These are phyloP conservation scores for Exophiala dermatitidis DNA, from an alignment of 2,329 filamentous ascomycete genomes.

Conservation along the genomic window DNA sequence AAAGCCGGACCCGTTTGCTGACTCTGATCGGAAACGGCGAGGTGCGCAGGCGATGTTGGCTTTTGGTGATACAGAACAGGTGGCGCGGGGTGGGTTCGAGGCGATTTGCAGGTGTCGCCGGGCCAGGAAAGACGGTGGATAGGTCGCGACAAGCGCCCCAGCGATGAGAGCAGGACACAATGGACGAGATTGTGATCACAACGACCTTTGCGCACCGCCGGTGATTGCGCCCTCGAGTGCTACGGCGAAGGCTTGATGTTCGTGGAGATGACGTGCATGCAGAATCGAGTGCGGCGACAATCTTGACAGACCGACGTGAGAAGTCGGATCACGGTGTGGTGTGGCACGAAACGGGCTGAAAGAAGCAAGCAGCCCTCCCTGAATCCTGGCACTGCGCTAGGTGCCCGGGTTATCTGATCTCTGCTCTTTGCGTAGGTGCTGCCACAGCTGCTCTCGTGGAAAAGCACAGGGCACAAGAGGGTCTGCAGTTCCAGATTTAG, in stretches of 20 bases:
- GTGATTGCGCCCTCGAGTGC: slow-evolving; percentile 2
- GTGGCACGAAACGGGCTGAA: not conserved
- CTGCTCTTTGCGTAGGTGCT: not conserved
- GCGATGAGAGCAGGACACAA: slow-evolving; percentile 6
- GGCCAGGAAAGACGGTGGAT: not conserved
- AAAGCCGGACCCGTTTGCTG: slow-evolving; percentile 9
- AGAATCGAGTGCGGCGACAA: slow-evolving; percentile 10
- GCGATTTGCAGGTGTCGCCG: slow-evolving; percentile 2
- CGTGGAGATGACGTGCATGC: slow-evolving; percentile 15
- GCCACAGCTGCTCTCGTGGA: not conserved
- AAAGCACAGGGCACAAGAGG: not conserved
- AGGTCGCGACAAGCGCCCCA: slow-evolving; percentile 11
- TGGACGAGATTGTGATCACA: not conserved
- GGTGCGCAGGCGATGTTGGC: slow-evolving; percentile 9
- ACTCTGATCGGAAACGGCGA: slow-evolving; percentile 5
- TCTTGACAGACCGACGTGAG: slow-evolving; percentile 6
- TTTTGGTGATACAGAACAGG: slow-evolving; percentile 18
- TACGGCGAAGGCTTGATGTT: slow-evolving; percentile 1
- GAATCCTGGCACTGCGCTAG: not conserved
- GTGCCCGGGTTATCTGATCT: not conserved
- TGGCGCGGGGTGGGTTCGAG: slow-evolving; percentile 17
- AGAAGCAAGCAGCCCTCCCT: not conserved
- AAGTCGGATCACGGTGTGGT: not conserved
- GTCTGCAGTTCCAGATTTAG: slow-evolving; percentile 1
- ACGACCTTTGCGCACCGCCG: not conserved